These are phyloP conservation scores for Hypoxylon sp. DNA, from an alignment of 2,329 filamentous ascomycete genomes.

Conservation along the genomic window DNA sequence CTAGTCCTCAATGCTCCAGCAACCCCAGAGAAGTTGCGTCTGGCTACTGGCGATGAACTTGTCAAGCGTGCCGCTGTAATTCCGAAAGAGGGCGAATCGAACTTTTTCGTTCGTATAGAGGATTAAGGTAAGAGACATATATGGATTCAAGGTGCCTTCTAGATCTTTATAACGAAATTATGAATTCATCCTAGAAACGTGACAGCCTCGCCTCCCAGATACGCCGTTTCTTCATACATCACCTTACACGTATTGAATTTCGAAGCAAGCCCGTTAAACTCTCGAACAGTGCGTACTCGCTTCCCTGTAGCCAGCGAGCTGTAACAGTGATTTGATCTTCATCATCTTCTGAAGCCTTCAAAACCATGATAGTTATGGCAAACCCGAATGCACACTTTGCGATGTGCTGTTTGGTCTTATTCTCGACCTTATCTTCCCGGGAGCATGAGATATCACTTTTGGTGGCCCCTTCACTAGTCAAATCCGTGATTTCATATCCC, in stretches of 20 bases:
- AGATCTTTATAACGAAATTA: background rate
- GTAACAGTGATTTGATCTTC: slow-evolving; percentile 62
- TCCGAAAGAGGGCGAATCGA: slow-evolving; percentile 50
- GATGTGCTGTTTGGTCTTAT: slow-evolving; percentile 53
- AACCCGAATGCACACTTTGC: slow-evolving; percentile 70
- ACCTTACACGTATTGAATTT: slow-evolving; percentile 30
- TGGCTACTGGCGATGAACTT: slow-evolving; percentile 56
- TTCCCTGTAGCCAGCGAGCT: slow-evolving; percentile 82
- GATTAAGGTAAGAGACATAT: no score
- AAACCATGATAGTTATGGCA: slow-evolving; percentile 64
- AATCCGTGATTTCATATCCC: slow-evolving; percentile 51
- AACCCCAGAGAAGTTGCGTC: slow-evolving; percentile 65
- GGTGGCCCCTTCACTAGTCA: slow-evolving; percentile 39
- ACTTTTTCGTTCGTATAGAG: slow-evolving; percentile 52
- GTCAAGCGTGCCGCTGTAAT: slow-evolving; percentile 52
- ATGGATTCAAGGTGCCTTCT: background rate
- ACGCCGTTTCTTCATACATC: background rate
- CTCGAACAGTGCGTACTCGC: slow-evolving; percentile 81
- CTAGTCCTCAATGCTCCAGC: slow-evolving; percentile 64
- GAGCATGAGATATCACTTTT: slow-evolving; percentile 17
- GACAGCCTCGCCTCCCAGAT: background rate
- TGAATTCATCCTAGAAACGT: background rate
- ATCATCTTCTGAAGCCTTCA: slow-evolving; percentile 53
- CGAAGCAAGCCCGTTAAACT: slow-evolving; percentile 86
- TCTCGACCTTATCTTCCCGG: background rate